Base-by-base conservation (phyloP, 2,329 filamentous ascomycete genomes). In the Furcasterigmium furcatum region DNA sequence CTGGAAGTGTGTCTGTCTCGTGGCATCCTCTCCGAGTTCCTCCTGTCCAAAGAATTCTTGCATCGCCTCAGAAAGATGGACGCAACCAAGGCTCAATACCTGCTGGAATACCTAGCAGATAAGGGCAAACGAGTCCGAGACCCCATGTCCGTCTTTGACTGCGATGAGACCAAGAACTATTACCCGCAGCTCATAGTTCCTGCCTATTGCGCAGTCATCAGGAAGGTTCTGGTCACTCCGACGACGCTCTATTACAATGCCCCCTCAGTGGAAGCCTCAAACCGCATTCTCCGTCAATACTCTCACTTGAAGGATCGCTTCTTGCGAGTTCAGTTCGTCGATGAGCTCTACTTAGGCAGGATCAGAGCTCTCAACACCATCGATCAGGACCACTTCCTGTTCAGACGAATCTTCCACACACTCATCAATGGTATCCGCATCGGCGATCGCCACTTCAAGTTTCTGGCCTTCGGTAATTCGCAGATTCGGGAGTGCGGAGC, bases 381-480 rank as follows among this genome's bases (percentile, higher is more conserved):
- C 29, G 67, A 74, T 30, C 72, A 73, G 13, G 83, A 85, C 51
- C 78, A 90, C 47, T 80, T 87, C 45, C 62, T 96, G 0, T 96
- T 88, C 62, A 81, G 81, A 21, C 80, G 90, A 12, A 77, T 96
- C 18, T 81, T 82, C 51, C 77, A 85, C 40, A 79, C 85, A 0
- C 70, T 97, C 58, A 75, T 70, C 38, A 80, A 94, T 45, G 94
- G 94, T 1, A 92, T 99, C 52, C 74, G 74, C 1, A 84, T 99
- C 41, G 94, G 89, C 5, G 87, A 85, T 51, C 84, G 89, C 8
- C 80, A 82, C 47, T 99, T 91, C 63, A 80, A 92, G 54, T 97
- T 97, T 52, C 79, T 99, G 21, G 94, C 92, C 0, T 96, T 91
- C 67, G 92, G 94, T 0, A 97, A 94, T 63, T 96, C 94, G 0